Evolutionary conservation across 805 yeast species (phyloP), one percentile per base, ranked within the genome.

Genomic region (Barnettozyma botsteinii): DNA sequence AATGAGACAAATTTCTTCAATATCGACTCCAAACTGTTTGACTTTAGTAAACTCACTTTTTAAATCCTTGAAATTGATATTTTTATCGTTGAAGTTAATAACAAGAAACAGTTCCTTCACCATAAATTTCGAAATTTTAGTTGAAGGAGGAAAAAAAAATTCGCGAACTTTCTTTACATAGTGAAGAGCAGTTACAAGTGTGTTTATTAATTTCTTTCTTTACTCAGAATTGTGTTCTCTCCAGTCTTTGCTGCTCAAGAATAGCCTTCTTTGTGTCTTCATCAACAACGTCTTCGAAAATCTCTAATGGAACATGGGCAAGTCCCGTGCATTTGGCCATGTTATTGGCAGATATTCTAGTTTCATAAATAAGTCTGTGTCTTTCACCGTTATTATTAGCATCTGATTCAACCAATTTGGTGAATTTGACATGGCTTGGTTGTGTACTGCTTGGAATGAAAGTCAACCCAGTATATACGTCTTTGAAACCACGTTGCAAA

Each of bases 391-490:
- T 47, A 11, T 57, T 41, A 7, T 50, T 56, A 1, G 55, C 58
- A 2, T 61, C 40, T 35, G 61, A 66, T 22, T 40, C 47, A 7
- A 63, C 33, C 23, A 40, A 34, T 22, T 41, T 54, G 35, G 40
- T 53, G 40, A 37, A 48, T 49, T 33, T 49, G 25, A 44, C 61
- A 50, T 33, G 54, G 53, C 6, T 66, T 2, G 98, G 86, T 62
- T 93, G 98, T 7, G 95, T 81, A 5, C 69, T 65, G 17, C 53
- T 57, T 4, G 98, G 96, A 25, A 76, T 77, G 57, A 87, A 86
- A 27, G 72, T 67, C 24, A 83, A 69, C n/a, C 94, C 94, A 0
- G 96, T 84, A 59, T 88, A 91, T 2, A 83, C 75, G 57, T 91
- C 98, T 55, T 79, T 78, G 17, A 75, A 58, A 1, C 89, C 89